Conservation (phyloP, 371 early-diverging fungal species). For the Apophysomyces sp. region DNA sequence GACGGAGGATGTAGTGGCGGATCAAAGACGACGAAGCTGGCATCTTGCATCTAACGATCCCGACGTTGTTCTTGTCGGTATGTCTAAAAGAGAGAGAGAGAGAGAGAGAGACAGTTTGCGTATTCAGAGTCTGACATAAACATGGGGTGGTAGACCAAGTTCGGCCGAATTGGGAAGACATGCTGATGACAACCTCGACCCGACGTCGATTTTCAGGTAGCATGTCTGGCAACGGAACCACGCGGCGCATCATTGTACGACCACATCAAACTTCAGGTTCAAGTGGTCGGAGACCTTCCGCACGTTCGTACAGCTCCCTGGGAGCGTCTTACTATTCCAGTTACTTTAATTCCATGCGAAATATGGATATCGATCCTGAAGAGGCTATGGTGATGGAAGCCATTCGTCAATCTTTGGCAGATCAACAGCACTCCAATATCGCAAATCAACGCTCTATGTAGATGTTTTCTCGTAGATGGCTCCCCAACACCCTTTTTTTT, state of each 20-base stretch:
- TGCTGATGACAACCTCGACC: background rate
- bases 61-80: conserved; percentile 33
- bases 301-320: background rate
- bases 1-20: background rate
- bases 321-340: background rate
- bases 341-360: background rate
- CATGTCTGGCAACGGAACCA: conserved; percentile 14
- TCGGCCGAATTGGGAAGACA: conserved; percentile 14
- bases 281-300: background rate
- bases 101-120: too few relatives aligned
- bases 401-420: conserved; percentile 1
- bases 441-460: background rate
- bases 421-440: background rate
- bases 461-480: background rate
- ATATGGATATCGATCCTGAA: background rate
- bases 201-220: conserved; percentile 2
- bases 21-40: conserved; percentile 12
- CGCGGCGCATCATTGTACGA: conserved; percentile 14
- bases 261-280: background rate
- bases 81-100: background rate
- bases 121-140: background rate
- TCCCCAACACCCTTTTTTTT: background rate
- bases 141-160: conserved; percentile 8
- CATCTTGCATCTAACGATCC: conserved; percentile 22
- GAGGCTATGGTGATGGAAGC: conserved; percentile 11